phyloP scores from a whole-genome alignment of 73 alveolate genomes.

The Paramecium primaurelia region DNA sequence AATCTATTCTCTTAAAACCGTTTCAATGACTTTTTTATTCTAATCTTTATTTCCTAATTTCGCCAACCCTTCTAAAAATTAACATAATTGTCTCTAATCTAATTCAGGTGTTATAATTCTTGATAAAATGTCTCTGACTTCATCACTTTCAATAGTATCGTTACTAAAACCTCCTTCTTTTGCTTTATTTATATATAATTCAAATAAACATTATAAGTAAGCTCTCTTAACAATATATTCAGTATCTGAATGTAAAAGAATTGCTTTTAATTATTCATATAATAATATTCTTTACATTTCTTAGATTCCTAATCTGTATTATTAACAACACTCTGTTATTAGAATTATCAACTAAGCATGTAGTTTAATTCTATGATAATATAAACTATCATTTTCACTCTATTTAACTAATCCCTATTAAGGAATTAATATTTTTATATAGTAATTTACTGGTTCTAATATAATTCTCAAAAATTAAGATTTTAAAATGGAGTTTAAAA shows the following conservation, averaged over 20 bases:
- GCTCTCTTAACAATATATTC: constrained; percentile 49
- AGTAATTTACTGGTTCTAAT: constrained; percentile 31
- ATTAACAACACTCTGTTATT: constrained; percentile 47
- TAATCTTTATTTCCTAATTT: neutral
- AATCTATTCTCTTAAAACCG: neutral
- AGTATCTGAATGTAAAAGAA: neutral
- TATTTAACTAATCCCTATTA: neutral
- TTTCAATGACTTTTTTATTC: neutral
- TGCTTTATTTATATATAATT: constrained; percentile 55
- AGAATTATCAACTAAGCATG: neutral
- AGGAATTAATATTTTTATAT: neutral
- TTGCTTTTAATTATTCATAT: constrained; percentile 36
- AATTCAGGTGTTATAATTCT: constrained; percentile 42
- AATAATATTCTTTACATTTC: constrained; percentile 55
- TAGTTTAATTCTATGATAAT: neutral
- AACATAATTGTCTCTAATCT: constrained; percentile 14
- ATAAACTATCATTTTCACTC: neutral
- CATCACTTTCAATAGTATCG: constrained; percentile 42
- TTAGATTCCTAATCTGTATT: constrained; percentile 45
- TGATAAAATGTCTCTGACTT: constrained; percentile 50
- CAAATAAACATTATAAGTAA: constrained; percentile 48
- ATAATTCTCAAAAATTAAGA: neutral
- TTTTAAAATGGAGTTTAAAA: constrained; percentile 29
- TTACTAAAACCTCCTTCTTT: constrained; percentile 15
- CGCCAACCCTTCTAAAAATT: constrained; percentile 45